A percentile compares a stretch with the other conserved stretches of the same genome.
Evolutionary conservation across 1,139 yeast species (phyloP).

Genomic region (Taiozyma sp.): DNA sequence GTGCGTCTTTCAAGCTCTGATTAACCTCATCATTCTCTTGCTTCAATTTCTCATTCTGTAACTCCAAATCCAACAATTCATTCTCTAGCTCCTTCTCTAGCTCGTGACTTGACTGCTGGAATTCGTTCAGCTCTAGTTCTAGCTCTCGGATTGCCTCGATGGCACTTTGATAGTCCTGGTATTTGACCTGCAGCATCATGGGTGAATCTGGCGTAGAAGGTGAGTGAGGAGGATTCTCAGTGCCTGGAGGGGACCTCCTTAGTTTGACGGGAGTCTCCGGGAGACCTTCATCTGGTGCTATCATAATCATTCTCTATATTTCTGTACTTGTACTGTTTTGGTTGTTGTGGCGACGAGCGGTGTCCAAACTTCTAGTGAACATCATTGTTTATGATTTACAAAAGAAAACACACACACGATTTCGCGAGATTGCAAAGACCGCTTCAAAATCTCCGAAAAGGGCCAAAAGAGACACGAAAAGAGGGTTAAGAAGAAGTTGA

Average conservation of each 20-base stretch:
- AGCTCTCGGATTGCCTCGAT: conserved; percentile 23
- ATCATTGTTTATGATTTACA: neutral
- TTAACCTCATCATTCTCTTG: conserved; percentile 11
- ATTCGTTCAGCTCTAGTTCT: conserved; percentile 24
- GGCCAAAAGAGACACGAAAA: neutral
- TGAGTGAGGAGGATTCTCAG: neutral
- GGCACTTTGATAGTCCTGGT: conserved; percentile 24
- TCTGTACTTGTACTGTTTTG: neutral
- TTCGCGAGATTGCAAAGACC: neutral
- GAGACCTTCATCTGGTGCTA: neutral
- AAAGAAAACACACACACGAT: neutral
- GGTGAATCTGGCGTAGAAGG: conserved; percentile 11
- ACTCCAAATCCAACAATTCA: conserved; percentile 22
- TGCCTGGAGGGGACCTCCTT: neutral
- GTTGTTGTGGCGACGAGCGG: neutral
- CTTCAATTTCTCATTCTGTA: conserved; percentile 18
- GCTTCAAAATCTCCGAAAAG: neutral
- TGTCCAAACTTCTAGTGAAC: neutral
- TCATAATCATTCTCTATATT: neutral
- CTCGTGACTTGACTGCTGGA: conserved; percentile 26
- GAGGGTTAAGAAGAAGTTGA: too few species aligned
- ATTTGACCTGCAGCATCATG: conserved; percentile 18
- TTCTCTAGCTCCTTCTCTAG: conserved; percentile 27
- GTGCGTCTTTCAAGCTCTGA: conserved; percentile 14
- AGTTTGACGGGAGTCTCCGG: neutral